A percentile compares a stretch with the other conserved stretches of the same genome.
Evolutionary conservation across 1,284 basidiomycete genomes (phyloP).

Genomic region (Rhodotorula sp.): DNA sequence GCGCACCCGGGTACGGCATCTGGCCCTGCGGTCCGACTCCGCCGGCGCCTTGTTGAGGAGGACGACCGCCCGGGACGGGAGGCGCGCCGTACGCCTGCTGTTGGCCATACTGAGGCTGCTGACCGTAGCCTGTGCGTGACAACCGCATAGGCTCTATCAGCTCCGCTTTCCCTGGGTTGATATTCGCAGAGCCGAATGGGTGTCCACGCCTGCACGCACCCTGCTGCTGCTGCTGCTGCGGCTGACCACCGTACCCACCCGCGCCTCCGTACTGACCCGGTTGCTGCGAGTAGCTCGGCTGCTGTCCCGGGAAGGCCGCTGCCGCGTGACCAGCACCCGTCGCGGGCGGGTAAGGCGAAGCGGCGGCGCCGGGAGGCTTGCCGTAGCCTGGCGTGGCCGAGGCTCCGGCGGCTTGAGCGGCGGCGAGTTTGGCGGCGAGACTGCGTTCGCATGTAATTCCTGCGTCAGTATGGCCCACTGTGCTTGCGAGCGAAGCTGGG

Average conservation of each 20-base stretch:
- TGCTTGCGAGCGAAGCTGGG: too few species aligned
- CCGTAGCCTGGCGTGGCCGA: slow-evolving; percentile 29
- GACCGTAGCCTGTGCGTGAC: slow-evolving; percentile 7
- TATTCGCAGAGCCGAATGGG: background rate
- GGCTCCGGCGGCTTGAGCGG: slow-evolving; percentile 23
- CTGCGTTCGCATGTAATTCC: background rate
- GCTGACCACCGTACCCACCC: slow-evolving; percentile 4
- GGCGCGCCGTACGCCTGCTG: slow-evolving; percentile 8
- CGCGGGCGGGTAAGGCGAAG: slow-evolving; percentile 14
- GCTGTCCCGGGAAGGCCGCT: slow-evolving; percentile 17
- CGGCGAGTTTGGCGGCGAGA: slow-evolving; percentile 33
- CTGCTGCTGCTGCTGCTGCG: background rate
- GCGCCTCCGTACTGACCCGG: background rate
- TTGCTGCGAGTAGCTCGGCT: background rate
- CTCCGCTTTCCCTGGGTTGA: background rate
- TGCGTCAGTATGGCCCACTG: too few species aligned
- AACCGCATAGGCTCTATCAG: background rate
- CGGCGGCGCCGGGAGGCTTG: background rate
- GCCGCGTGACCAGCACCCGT: slow-evolving; percentile 7
- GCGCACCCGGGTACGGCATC: slow-evolving; percentile 40
- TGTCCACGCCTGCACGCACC: background rate
- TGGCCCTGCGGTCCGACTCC: slow-evolving; percentile 5
- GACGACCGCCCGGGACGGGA: background rate
- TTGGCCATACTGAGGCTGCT: slow-evolving; percentile 8
- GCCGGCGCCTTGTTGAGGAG: background rate